These are phyloP conservation scores for Cryptosporidium parvum DNA, from an alignment of 169 alveolate genomes.

Conservation along the genomic window DNA sequence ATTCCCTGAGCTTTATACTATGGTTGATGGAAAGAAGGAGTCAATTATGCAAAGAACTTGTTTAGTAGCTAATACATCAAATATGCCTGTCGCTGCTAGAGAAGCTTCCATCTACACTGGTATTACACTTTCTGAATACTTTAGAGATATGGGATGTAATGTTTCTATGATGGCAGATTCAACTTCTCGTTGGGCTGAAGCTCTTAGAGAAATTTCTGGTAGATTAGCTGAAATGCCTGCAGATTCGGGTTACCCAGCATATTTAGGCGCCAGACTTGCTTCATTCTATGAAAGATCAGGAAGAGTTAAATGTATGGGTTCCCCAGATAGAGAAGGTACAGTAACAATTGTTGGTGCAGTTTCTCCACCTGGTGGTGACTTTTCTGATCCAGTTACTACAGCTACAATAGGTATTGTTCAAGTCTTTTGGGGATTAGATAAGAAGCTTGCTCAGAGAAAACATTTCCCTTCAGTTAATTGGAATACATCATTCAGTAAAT, in stretches of 20 bases:
- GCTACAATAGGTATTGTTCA: constrained; percentile 97
- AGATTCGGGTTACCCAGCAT: constrained; percentile 99
- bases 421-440: constrained; percentile 99
- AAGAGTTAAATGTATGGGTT: constrained; percentile 96
- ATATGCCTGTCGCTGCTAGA: constrained; percentile 99
- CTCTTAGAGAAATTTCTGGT: constrained; percentile 99
- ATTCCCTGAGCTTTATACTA: constrained; percentile 97
- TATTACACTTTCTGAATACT: constrained; percentile 98
- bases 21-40: constrained; percentile 91
- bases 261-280: constrained; percentile 97
- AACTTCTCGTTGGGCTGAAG: constrained; percentile 99
- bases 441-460: constrained; percentile 98
- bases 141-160: constrained; percentile 99
- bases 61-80: constrained; percentile 99
- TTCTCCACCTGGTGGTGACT: constrained; percentile 99
- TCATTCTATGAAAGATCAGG: constrained; percentile 98
- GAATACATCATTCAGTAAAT: constrained; percentile 96
- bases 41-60: constrained; percentile 99
- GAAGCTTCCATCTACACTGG: constrained; percentile 99
- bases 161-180: constrained; percentile 99
- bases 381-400: constrained; percentile 99
- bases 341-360: constrained; percentile 99
- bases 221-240: constrained; percentile 99
- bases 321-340: constrained; percentile 98
- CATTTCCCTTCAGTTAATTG: constrained; percentile 99